Evolutionary conservation across 202 grass and related monocot species (phyloP).

Genomic region (Setaria viridis): DNA sequence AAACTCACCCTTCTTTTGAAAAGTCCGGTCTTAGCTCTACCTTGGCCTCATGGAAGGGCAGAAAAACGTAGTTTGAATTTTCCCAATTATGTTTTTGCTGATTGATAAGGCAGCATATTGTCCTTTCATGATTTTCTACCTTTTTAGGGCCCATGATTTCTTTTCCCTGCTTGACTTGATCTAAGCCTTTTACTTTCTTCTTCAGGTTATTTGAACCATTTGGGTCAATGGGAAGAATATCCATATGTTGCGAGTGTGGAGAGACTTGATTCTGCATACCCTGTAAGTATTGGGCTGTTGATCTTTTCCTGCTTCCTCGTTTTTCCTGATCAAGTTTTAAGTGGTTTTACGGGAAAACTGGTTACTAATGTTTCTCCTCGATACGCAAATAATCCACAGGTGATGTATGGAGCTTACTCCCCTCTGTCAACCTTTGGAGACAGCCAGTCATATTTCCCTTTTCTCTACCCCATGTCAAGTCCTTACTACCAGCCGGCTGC

Average conservation of each 20-base stretch:
- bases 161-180: background rate
- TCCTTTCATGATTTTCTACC: slow-evolving; percentile 7
- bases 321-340: slow-evolving; percentile 20
- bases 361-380: background rate
- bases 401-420: slow-evolving; percentile 65
- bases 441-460: slow-evolving; percentile 59
- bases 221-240: slow-evolving; percentile 48
- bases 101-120: slow-evolving; percentile 2
- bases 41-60: background rate
- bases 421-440: slow-evolving; percentile 59
- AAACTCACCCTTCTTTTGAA: background rate
- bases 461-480: slow-evolving; percentile 57
- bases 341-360: slow-evolving; percentile 19
- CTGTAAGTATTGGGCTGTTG: slow-evolving; percentile 28
- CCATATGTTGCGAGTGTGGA: slow-evolving; percentile 32
- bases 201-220: slow-evolving; percentile 40
- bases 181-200: background rate
- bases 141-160: background rate
- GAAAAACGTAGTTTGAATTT: background rate
- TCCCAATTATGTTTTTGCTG: background rate
- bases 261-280: slow-evolving; percentile 33
- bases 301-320: background rate
- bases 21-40: background rate
- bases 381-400: slow-evolving; percentile 31
- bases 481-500: slow-evolving; percentile 46